Evolutionary conservation across 2,329 filamentous ascomycete species (phyloP).

Genomic region (Monosporascus sp.): DNA sequence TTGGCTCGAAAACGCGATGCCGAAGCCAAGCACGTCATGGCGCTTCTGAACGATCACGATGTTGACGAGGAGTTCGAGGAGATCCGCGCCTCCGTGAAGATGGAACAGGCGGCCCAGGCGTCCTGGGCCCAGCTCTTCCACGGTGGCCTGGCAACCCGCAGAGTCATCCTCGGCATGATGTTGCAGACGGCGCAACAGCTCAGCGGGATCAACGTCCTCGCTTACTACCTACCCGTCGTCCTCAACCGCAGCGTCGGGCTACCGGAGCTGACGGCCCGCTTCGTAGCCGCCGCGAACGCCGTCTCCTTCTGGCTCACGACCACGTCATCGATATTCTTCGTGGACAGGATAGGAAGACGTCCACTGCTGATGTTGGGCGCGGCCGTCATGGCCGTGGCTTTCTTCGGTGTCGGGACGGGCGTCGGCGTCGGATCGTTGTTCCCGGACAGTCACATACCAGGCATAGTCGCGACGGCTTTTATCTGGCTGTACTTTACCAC

Average conservation of each 20-base stretch:
- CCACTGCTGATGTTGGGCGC: conserved; percentile 1
- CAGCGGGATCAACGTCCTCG: conserved; percentile 4
- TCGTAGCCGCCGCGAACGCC: conserved; percentile 1
- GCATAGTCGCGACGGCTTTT: background rate
- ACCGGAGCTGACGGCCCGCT: conserved; percentile 1
- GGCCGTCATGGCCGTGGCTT: background rate
- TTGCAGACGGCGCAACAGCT: conserved; percentile 2
- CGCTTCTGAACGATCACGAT: conserved; percentile 1
- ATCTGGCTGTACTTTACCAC: conserved; percentile 4
- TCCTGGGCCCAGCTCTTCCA: conserved; percentile 4
- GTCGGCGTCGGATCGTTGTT: background rate
- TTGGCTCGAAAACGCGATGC: background rate
- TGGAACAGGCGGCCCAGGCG: conserved; percentile 1
- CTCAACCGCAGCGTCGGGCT: conserved; percentile 2
- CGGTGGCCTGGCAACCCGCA: conserved; percentile 1
- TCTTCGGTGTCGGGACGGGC: background rate
- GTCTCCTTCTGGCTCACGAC: conserved; percentile 3
- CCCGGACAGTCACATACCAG: background rate
- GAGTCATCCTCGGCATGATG: conserved; percentile 2
- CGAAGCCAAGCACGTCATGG: conserved; percentile 2
- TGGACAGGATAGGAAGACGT: conserved; percentile 2
- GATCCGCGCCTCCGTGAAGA: conserved; percentile 2
- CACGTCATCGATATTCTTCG: background rate
- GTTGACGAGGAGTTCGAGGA: conserved; percentile 2
- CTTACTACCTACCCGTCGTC: conserved; percentile 4